phyloP scores from a whole-genome alignment of 345 rosid genomes.

The Laguncularia racemosa region DNA sequence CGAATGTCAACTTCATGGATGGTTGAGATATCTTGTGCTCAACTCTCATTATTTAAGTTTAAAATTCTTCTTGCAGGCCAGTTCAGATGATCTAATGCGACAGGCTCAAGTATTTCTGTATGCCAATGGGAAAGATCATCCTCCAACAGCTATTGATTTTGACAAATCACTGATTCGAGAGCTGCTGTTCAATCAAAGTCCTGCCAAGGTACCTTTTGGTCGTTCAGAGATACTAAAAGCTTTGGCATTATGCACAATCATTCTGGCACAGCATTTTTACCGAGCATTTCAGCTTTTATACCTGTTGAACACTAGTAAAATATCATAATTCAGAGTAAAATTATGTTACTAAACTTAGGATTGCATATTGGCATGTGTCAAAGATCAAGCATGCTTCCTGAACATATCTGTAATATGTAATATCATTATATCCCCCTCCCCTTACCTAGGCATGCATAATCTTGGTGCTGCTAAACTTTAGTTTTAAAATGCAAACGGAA shows the following conservation, averaged over 20 bases:
- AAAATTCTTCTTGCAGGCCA: slow-evolving; percentile 38
- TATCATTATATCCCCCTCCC: too few relatives aligned
- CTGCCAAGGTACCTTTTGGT: slow-evolving; percentile 55
- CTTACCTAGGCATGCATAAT: too few relatives aligned
- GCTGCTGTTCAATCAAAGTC: slow-evolving; percentile 76
- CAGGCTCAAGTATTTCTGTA: slow-evolving; percentile 75
- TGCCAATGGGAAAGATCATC: slow-evolving; percentile 62
- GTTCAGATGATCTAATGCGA: slow-evolving; percentile 58
- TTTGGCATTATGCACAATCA: background rate
- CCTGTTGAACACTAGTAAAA: too few relatives aligned
- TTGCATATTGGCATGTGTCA: too few relatives aligned
- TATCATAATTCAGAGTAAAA: too few relatives aligned
- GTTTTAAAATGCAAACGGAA: too few relatives aligned
- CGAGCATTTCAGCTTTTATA: too few relatives aligned
- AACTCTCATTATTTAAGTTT: slow-evolving; percentile 4
- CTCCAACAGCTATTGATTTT: slow-evolving; percentile 89
- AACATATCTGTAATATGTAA: too few relatives aligned
- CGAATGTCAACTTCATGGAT: background rate
- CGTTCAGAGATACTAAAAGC: background rate
- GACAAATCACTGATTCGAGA: slow-evolving; percentile 70
- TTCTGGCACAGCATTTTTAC: background rate
- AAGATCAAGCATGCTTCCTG: too few relatives aligned
- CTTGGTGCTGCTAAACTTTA: too few relatives aligned
- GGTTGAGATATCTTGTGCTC: background rate
- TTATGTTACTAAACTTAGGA: too few relatives aligned